Conservation (phyloP, 2,329 filamentous ascomycete species). For the Metarhizium humberi region DNA sequence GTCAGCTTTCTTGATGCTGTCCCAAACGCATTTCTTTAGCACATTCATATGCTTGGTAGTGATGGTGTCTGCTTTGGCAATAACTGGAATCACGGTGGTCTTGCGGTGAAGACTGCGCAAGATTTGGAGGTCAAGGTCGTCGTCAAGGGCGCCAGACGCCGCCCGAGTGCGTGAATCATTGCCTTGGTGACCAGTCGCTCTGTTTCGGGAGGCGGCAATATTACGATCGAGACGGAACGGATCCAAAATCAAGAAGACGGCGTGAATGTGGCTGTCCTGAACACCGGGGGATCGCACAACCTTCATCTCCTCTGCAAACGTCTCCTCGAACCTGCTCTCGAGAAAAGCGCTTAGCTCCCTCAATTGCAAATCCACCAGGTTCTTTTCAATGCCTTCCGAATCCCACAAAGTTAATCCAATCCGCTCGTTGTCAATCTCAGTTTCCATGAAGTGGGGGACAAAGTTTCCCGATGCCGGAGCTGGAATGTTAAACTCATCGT, state of each 20-base stretch:
- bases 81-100: constrained; percentile 90
- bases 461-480: constrained; percentile 58
- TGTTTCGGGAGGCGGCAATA: constrained; percentile 55
- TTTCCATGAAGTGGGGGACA: constrained; percentile 82
- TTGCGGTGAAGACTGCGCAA: constrained; percentile 82
- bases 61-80: constrained; percentile 93
- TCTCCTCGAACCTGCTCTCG: constrained; percentile 97
- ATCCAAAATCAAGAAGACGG: constrained; percentile 85
- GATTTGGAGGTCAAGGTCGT: constrained; percentile 84
- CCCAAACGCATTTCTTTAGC: constrained; percentile 84
- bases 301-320: constrained; percentile 95
- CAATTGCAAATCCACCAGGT: constrained; percentile 87
- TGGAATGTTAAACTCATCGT: constrained; percentile 48
- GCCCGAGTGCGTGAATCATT: constrained; percentile 29
- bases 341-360: constrained; percentile 86
- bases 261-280: constrained; percentile 95
- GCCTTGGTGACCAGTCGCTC: constrained; percentile 40
- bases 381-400: constrained; percentile 89
- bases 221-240: constrained; percentile 78
- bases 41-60: constrained; percentile 91
- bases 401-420: constrained; percentile 95
- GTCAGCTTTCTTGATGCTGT: constrained; percentile 74
- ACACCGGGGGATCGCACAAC: constrained; percentile 86
- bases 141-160: constrained; percentile 63
- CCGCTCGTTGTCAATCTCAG: constrained; percentile 85